Percentiles rank a stretch among this genome's conserved stretches.
These are phyloP conservation scores for Cryptococcus sp. DNA, from an alignment of 1,284 basidiomycete species.

Conservation along the genomic window DNA sequence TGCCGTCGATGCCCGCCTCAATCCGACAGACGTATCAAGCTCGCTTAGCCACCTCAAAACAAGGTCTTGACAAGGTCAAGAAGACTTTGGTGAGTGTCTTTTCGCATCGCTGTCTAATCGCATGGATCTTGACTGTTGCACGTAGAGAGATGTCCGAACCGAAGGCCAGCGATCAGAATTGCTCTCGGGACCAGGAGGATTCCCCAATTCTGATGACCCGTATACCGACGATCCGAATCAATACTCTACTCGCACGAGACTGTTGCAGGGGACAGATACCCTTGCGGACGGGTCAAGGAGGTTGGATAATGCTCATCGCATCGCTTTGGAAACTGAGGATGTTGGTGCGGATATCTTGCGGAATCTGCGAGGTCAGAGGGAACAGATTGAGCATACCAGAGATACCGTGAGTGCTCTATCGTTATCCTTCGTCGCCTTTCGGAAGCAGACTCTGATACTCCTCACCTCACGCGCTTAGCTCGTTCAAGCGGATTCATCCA, in stretches of 20 bases:
- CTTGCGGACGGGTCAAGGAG: constrained; percentile 78
- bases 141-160: constrained; percentile 53
- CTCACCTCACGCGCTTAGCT: constrained; percentile 46
- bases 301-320: constrained; percentile 83
- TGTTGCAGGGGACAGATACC: constrained; percentile 71
- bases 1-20: constrained; percentile 90
- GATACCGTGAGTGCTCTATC: constrained; percentile 57
- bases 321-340: constrained; percentile 94
- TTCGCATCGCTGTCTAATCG: not conserved
- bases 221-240: constrained; percentile 59
- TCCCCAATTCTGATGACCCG: constrained; percentile 66
- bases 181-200: constrained; percentile 57
- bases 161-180: constrained; percentile 55
- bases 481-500: constrained; percentile 59
- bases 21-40: constrained; percentile 71
- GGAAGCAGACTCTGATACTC: not conserved
- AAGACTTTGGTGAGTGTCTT: constrained; percentile 60
- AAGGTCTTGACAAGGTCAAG: constrained; percentile 72
- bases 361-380: constrained; percentile 82
- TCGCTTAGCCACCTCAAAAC: constrained; percentile 71
- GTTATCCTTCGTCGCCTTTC: not conserved
- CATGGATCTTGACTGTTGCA: not conserved
- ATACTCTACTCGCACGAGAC: constrained; percentile 63
- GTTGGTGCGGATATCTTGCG: constrained; percentile 90
- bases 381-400: constrained; percentile 92